These are phyloP conservation scores for Sphaceloma murrayae DNA, from an alignment of 2,329 filamentous ascomycete genomes.

Conservation along the genomic window DNA sequence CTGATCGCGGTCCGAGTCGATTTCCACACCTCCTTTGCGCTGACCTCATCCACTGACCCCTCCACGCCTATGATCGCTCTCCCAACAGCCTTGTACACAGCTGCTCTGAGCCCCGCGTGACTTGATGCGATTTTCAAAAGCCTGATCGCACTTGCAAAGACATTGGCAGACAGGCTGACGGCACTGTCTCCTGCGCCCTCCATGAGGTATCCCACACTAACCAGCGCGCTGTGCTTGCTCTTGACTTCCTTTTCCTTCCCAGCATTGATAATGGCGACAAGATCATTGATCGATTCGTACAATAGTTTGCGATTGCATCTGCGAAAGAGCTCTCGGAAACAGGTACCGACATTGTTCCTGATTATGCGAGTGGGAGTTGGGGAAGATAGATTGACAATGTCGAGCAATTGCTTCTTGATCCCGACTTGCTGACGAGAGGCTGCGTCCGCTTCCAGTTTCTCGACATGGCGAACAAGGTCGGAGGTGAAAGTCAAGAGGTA, in stretches of 20 bases:
- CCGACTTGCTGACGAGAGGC: slow-evolving; percentile 82
- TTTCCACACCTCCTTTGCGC: slow-evolving; percentile 91
- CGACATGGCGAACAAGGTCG: slow-evolving; percentile 70
- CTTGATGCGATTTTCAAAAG: slow-evolving; percentile 67
- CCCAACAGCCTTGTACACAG: slow-evolving; percentile 63
- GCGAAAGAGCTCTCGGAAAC: slow-evolving; percentile 70
- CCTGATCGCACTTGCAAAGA: slow-evolving; percentile 63
- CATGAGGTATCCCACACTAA: slow-evolving; percentile 81
- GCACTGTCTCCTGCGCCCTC: slow-evolving; percentile 89
- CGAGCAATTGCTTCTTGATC: slow-evolving; percentile 88
- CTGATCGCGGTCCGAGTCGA: slow-evolving; percentile 67
- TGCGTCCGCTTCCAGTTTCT: slow-evolving; percentile 62
- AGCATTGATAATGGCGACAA: slow-evolving; percentile 61
- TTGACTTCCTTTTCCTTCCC: slow-evolving; percentile 74
- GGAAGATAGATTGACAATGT: slow-evolving; percentile 73
- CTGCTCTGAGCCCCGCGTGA: slow-evolving; percentile 72
- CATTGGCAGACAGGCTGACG: slow-evolving; percentile 68
- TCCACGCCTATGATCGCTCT: slow-evolving; percentile 69
- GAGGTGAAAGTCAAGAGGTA: slow-evolving; percentile 85
- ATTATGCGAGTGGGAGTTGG: slow-evolving; percentile 81
- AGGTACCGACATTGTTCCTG: slow-evolving; percentile 77
- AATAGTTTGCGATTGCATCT: slow-evolving; percentile 84
- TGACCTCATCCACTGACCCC: slow-evolving; percentile 67
- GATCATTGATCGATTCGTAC: slow-evolving; percentile 88
- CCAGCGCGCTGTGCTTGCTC: slow-evolving; percentile 76